Evolutionary conservation across 805 yeast genomes (phyloP).

Genomic region (Metschnikowia shivogae): DNA sequence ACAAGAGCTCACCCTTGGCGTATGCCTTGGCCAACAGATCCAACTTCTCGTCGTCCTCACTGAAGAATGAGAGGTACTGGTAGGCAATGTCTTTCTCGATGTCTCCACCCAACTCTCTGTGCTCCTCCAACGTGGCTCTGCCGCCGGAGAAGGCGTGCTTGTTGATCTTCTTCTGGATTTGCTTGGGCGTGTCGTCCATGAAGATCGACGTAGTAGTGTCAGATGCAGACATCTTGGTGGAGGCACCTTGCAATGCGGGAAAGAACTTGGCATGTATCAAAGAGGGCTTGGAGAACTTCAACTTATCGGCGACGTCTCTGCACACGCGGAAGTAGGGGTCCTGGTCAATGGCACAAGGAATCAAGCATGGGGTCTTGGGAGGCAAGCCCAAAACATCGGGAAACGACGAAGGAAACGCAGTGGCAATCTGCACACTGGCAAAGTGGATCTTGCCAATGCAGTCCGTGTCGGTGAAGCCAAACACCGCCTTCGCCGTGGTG

Average conservation of each 20-base stretch:
- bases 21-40: slow-evolving; percentile 59
- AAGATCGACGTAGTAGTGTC: slow-evolving; percentile 87
- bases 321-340: slow-evolving; percentile 98
- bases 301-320: slow-evolving; percentile 94
- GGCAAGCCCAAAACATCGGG: slow-evolving; percentile 88
- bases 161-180: slow-evolving; percentile 90
- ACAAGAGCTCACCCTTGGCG: slow-evolving; percentile 73
- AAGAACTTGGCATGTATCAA: slow-evolving; percentile 91
- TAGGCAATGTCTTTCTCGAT: slow-evolving; percentile 94
- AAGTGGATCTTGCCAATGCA: slow-evolving; percentile 93
- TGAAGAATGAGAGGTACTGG: slow-evolving; percentile 87
- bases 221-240: slow-evolving; percentile 95
- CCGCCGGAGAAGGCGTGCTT: slow-evolving; percentile 98
- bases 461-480: slow-evolving; percentile 93
- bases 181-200: slow-evolving; percentile 92
- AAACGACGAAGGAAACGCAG: slow-evolving; percentile 94
- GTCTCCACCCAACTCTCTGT: slow-evolving; percentile 84
- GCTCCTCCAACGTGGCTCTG: slow-evolving; percentile 80
- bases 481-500: slow-evolving; percentile 95
- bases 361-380: slow-evolving; percentile 88
- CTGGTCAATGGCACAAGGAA: slow-evolving; percentile 99
- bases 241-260: slow-evolving; percentile 97
- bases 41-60: slow-evolving; percentile 81
- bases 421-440: slow-evolving; percentile 93
- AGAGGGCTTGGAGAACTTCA: slow-evolving; percentile 86